Evolutionary conservation across 805 yeast species (phyloP), one percentile per base, ranked within the genome.

Genomic region (Priceomyces melissophilus): DNA sequence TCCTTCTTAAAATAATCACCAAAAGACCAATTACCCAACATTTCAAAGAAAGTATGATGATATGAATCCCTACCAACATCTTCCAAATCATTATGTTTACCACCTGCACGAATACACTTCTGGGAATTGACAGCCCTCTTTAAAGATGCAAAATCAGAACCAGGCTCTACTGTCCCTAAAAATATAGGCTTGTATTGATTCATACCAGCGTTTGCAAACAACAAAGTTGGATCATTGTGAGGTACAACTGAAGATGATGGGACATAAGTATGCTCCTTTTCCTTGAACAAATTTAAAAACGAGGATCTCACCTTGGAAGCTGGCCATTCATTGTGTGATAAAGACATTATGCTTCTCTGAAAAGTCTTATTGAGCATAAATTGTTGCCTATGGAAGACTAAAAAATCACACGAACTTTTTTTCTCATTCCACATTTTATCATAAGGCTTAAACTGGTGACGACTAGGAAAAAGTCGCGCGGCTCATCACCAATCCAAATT

Each of bases 1-100:
- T 89, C 99, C 55, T 84, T 79, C 66, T 93, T 93, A 81, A 93
- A 93, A 64, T 93, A 93, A 68, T 93, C 99, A 57, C 99, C 99
- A 66, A 93, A 93, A 5, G 99, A 93, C 99, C 99, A 93, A 75
- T 93, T 93, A 58, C 99, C 99, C 68, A 93, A 78, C 99, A 93
- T 93, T 71, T 93, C 99, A 55, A 93, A 93, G 61, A 95, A 95
- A 12, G 99, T 93, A 66, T 93, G 99, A 65, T 93, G 99, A 61
- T 93, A 93, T 39, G 96, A 87, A 67, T 93, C 99, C 58, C 85
- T 82, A 49, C 99, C 99, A 37, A 93, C 99, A 66, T 93, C 99
- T 63, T 93, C 99, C 60, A 93, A 79, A 71, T 93, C 99, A 54
- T 85, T 85, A 68, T 93, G 99, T 68, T 93, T 93, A 65, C 99